These are phyloP conservation scores for Colletotrichum orchidophilum DNA, from an alignment of 2,329 filamentous ascomycete genomes.

Conservation along the genomic window DNA sequence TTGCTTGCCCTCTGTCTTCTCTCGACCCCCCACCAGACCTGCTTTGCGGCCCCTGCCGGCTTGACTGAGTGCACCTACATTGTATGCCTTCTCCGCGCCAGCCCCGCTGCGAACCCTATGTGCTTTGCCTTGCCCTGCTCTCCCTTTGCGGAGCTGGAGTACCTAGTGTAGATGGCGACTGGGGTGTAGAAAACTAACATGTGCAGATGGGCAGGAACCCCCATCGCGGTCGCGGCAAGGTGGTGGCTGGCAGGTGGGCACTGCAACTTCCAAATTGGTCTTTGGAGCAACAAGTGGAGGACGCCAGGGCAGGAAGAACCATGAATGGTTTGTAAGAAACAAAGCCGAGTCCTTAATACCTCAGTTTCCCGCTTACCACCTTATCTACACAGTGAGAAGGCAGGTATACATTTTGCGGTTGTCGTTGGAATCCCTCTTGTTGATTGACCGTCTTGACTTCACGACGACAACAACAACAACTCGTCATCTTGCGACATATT, in stretches of 20 bases:
- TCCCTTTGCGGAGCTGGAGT: not conserved
- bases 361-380: not conserved
- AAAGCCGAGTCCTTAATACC: not conserved
- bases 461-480: no score
- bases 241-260: not conserved
- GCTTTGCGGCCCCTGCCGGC: not conserved
- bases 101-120: slow-evolving; percentile 13
- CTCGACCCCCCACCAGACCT: not conserved
- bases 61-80: not conserved
- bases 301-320: not conserved
- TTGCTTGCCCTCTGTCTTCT: not conserved
- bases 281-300: not conserved
- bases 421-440: not conserved
- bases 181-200: not conserved
- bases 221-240: not conserved
- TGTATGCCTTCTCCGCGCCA: not conserved
- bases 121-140: not conserved
- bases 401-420: not conserved
- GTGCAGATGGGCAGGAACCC: not conserved
- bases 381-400: not conserved
- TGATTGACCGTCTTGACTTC: no score
- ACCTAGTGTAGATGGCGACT: not conserved
- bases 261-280: not conserved
- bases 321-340: not conserved
- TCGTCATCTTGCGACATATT: no score